These are phyloP conservation scores for Solanum chaucha DNA, from an alignment of 257 asterid species.

Conservation along the genomic window DNA sequence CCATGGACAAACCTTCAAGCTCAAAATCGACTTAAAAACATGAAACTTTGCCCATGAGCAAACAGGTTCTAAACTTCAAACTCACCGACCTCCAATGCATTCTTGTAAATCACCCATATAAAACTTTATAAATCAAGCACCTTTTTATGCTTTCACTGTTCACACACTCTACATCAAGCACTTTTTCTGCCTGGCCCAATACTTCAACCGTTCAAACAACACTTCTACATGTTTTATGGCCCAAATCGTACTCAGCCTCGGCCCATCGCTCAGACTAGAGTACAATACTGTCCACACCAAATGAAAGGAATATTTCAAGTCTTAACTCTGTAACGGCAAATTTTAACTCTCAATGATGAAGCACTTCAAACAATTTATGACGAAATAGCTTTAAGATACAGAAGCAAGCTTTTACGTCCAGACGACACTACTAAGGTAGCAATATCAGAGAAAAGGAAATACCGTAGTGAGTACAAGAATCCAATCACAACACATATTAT, in stretches of 20 bases:
- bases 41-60: background rate
- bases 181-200: background rate
- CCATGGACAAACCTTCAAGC: background rate
- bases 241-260: background rate
- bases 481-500: background rate
- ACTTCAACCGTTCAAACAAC: background rate
- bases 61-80: background rate
- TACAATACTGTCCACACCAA: background rate
- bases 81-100: background rate
- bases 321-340: background rate
- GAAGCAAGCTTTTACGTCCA: background rate
- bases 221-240: background rate
- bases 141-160: background rate
- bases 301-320: background rate
- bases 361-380: background rate
- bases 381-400: background rate
- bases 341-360: background rate
- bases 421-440: background rate
- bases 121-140: background rate
- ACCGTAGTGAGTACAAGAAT: background rate
- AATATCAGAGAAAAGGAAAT: background rate
- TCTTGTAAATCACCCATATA: background rate
- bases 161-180: background rate
- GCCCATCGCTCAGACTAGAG: background rate
- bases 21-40: background rate